Evolutionary conservation across 1,139 yeast genomes (phyloP).

Genomic region (Nakaseomyces kungkrabaensis): DNA sequence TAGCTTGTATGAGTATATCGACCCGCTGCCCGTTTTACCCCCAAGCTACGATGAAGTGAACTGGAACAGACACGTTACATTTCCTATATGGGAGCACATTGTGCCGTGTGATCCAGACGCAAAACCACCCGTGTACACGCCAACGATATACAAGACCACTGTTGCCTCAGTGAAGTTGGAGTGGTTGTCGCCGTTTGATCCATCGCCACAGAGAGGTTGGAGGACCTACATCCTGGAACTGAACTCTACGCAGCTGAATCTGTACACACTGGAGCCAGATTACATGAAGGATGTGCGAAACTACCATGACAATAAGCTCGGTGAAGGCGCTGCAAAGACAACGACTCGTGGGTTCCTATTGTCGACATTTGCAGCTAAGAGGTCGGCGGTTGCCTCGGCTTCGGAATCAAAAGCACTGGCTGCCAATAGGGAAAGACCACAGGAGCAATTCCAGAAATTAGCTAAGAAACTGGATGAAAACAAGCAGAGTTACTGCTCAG

Average conservation of each 20-base stretch:
- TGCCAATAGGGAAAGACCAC: background rate
- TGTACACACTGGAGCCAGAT: conserved; percentile 31
- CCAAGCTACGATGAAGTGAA: conserved; percentile 34
- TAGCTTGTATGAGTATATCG: conserved; percentile 33
- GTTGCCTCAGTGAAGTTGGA: conserved; percentile 46
- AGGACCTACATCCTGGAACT: conserved; percentile 51
- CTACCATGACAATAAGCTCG: background rate
- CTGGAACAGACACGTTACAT: conserved; percentile 32
- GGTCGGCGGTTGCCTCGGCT: background rate
- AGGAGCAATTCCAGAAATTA: conserved; percentile 13
- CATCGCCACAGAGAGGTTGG: conserved; percentile 56
- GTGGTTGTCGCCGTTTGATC: conserved; percentile 59
- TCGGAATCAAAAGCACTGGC: too few species aligned
- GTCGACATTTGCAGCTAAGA: background rate
- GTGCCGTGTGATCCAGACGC: conserved; percentile 26
- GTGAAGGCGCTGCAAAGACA: background rate
- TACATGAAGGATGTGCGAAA: background rate
- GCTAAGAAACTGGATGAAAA: conserved; percentile 28
- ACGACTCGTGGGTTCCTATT: background rate
- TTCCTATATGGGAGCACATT: conserved; percentile 35
- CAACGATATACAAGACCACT: conserved; percentile 48
- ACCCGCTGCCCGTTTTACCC: conserved; percentile 41
- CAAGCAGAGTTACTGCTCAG: conserved; percentile 27
- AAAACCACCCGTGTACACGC: conserved; percentile 41
- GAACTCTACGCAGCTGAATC: conserved; percentile 65